Evolutionary conservation across 225 moss, liverwort and hornwort species (phyloP).

Genomic region (Climacium dendroides): DNA sequence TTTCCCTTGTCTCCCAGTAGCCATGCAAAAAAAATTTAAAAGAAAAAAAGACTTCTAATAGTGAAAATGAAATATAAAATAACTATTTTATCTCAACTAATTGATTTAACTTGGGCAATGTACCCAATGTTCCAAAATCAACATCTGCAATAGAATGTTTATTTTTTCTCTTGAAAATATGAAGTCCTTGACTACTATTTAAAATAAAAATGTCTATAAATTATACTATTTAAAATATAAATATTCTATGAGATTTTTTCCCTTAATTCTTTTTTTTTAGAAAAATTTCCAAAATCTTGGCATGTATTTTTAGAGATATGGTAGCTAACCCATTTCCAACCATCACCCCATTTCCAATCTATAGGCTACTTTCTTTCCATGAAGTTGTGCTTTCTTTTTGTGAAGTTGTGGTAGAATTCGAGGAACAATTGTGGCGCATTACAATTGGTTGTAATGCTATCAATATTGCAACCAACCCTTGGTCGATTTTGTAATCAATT

Average conservation of each 20-base stretch:
- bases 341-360: too few species aligned
- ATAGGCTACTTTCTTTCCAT: too few species aligned
- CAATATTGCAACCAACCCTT: too few species aligned
- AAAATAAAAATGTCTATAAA: neutral
- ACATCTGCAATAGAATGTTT: neutral
- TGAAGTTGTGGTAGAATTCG: too few species aligned
- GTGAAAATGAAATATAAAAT: neutral
- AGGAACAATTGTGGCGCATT: too few species aligned
- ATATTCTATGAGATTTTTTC: neutral
- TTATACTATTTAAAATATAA: neutral
- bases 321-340: too few species aligned
- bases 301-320: neutral
- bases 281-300: accelerated
- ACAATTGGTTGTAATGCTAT: too few species aligned
- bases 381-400: too few species aligned
- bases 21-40: neutral
- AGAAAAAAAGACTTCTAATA: too few species aligned
- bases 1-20: neutral
- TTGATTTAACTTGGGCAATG: accelerated
- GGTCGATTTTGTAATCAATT: too few species aligned
- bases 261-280: neutral
- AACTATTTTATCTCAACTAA: neutral
- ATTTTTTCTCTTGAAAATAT: accelerated
- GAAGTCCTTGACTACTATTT: accelerated
- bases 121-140: neutral